Evolutionary conservation across 257 asterid genomes (phyloP).

Genomic region (Nicotiana attenuata): DNA sequence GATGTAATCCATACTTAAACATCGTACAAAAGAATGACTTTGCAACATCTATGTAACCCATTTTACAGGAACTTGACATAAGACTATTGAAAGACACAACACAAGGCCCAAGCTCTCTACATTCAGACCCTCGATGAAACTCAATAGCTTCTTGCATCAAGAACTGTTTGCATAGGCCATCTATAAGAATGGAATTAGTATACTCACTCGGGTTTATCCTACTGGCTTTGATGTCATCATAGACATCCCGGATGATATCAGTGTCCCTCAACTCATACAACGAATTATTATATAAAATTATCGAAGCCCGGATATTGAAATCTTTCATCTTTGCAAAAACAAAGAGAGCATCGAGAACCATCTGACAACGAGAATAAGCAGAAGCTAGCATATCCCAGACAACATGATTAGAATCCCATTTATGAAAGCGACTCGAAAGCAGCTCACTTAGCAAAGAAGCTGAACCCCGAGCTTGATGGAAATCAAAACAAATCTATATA

Average conservation of each 20-base stretch:
- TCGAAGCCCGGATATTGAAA: slow-evolving; percentile 45
- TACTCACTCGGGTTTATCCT: slow-evolving; percentile 41
- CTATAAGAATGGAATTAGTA: slow-evolving; percentile 56
- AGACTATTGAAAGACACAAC: slow-evolving; percentile 55
- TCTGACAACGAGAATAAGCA: slow-evolving; percentile 45
- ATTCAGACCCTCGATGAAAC: slow-evolving; percentile 36
- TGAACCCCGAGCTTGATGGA: slow-evolving; percentile 68
- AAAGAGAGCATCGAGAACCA: slow-evolving; percentile 65
- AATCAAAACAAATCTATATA: slow-evolving; percentile 48
- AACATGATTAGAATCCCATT: slow-evolving; percentile 37
- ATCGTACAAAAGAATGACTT: slow-evolving; percentile 66
- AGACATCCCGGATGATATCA: slow-evolving; percentile 49
- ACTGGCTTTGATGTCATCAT: slow-evolving; percentile 38
- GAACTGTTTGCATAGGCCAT: slow-evolving; percentile 65
- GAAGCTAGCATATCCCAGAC: slow-evolving; percentile 75
- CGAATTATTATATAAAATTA: slow-evolving; percentile 55
- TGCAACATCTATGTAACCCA: slow-evolving; percentile 54
- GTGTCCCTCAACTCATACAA: slow-evolving; percentile 53
- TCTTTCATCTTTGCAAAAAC: slow-evolving; percentile 66
- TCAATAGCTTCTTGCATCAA: slow-evolving; percentile 55
- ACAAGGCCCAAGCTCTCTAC: slow-evolving; percentile 38
- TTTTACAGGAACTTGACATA: slow-evolving; percentile 59
- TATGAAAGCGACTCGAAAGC: slow-evolving; percentile 44
- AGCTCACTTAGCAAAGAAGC: slow-evolving; percentile 59
- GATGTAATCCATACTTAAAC: slow-evolving; percentile 59